These are phyloP conservation scores for Diophrys appendiculata DNA, from an alignment of 73 alveolate genomes.

Conservation along the genomic window DNA sequence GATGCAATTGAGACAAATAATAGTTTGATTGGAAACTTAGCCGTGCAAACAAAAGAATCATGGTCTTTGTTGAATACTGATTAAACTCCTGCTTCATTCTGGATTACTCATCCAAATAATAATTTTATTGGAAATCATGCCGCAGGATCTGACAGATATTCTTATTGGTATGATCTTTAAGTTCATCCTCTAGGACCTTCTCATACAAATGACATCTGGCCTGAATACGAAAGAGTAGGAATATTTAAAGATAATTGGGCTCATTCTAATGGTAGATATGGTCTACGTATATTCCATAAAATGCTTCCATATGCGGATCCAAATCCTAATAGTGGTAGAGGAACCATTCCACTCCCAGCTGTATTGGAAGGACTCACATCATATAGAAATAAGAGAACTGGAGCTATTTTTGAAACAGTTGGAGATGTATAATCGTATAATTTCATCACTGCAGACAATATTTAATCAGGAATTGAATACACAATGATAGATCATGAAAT, in stretches of 20 bases:
- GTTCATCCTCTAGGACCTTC: slow-evolving; percentile 81
- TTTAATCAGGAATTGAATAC: slow-evolving; percentile 32
- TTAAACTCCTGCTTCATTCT: slow-evolving; percentile 81
- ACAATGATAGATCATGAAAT: too few species aligned
- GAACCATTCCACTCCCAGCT: slow-evolving; percentile 41
- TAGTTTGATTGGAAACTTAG: slow-evolving; percentile 65
- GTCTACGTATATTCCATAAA: slow-evolving; percentile 73
- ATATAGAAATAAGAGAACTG: slow-evolving; percentile 51
- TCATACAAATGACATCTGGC: slow-evolving; percentile 71
- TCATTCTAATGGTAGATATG: slow-evolving; percentile 84
- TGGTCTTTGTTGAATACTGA: slow-evolving; percentile 78
- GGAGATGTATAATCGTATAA: slow-evolving; percentile 52
- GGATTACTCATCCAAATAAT: slow-evolving; percentile 85
- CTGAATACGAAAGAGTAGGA: slow-evolving; percentile 64
- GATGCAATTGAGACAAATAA: slow-evolving; percentile 82
- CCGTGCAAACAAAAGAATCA: slow-evolving; percentile 43
- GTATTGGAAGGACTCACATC: slow-evolving; percentile 23
- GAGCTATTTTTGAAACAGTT: slow-evolving; percentile 62
- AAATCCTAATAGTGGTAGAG: too few species aligned
- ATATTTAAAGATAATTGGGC: slow-evolving; percentile 76
- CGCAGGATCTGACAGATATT: slow-evolving; percentile 86
- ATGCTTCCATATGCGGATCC: slow-evolving; percentile 49
- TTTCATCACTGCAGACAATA: slow-evolving; percentile 50
- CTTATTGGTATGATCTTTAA: slow-evolving; percentile 79
- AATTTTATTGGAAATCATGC: slow-evolving; percentile 72